A percentile compares a stretch with the other conserved stretches of the same genome.
phyloP scores from a whole-genome alignment of 345 rosid genomes.

The Moricandia arvensis region DNA sequence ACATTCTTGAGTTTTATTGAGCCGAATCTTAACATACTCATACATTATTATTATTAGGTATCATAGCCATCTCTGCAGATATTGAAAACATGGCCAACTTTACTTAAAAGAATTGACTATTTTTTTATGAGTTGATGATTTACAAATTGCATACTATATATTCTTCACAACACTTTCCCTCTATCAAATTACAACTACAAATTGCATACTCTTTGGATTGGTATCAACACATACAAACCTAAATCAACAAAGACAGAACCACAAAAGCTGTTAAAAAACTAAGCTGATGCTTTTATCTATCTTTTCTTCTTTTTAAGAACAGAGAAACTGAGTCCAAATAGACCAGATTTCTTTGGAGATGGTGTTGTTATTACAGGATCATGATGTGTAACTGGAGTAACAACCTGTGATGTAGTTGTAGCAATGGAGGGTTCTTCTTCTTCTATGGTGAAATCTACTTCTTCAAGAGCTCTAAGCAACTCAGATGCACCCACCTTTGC shows the following conservation, averaged over 20 bases:
- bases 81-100: background rate
- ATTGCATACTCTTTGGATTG: background rate
- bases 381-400: background rate
- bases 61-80: no score
- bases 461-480: slow-evolving; percentile 65
- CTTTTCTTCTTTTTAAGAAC: slow-evolving; percentile 45
- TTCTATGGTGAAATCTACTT: slow-evolving; percentile 31
- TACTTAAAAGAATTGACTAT: background rate
- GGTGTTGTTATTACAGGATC: slow-evolving; percentile 7
- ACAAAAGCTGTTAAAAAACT: background rate
- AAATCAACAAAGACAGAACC: slow-evolving; percentile 14
- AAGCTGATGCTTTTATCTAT: background rate
- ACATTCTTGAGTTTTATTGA: no score
- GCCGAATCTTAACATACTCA: no score
- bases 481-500: slow-evolving; percentile 59
- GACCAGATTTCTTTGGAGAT: slow-evolving; percentile 42
- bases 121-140: background rate
- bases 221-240: slow-evolving; percentile 19
- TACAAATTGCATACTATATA: background rate
- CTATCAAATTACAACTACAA: slow-evolving; percentile 3
- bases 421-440: background rate
- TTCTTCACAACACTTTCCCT: background rate
- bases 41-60: no score
- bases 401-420: slow-evolving; percentile 14
- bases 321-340: slow-evolving; percentile 37